A percentile compares a stretch with the other conserved stretches of the same genome.
Evolutionary conservation across 2,329 filamentous ascomycete species (phyloP).

Genomic region (Neurospora crassa): DNA sequence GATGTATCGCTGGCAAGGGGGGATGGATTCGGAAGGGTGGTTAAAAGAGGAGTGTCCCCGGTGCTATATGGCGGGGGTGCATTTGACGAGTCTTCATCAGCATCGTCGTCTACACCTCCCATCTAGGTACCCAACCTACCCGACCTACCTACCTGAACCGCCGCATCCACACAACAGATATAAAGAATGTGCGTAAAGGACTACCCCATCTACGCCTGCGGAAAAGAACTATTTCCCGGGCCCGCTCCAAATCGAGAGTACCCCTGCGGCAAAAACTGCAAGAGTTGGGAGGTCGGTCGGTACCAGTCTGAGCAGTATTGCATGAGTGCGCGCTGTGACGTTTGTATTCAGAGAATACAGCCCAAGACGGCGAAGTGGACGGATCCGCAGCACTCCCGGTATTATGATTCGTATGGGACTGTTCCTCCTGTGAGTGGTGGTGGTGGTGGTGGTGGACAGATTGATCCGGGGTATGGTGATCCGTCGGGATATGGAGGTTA

Average conservation of each 20-base stretch:
- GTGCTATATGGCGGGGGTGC: not conserved
- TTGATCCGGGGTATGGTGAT: too few relatives aligned
- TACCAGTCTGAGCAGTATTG: not conserved
- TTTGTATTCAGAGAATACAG: not conserved
- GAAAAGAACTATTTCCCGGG: not conserved
- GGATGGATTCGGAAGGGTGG: not conserved
- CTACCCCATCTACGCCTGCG: not conserved
- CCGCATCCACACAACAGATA: not conserved
- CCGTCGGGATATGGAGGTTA: too few relatives aligned
- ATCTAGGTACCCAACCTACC: not conserved
- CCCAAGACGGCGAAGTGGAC: not conserved
- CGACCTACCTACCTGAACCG: not conserved
- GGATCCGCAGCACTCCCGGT: not conserved
- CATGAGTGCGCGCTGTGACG: not conserved
- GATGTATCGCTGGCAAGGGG: not conserved
- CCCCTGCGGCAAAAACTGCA: not conserved
- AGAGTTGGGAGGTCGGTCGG: not conserved
- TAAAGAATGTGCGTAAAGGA: not conserved
- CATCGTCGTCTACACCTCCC: not conserved
- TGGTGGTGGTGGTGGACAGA: not conserved
- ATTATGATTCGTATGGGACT: not conserved
- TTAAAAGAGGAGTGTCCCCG: not conserved
- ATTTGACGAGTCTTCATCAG: not conserved
- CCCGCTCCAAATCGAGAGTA: not conserved
- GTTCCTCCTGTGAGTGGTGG: not conserved